phyloP scores from a whole-genome alignment of 1,284 basidiomycete species.

The Neonothopanus nambi region DNA sequence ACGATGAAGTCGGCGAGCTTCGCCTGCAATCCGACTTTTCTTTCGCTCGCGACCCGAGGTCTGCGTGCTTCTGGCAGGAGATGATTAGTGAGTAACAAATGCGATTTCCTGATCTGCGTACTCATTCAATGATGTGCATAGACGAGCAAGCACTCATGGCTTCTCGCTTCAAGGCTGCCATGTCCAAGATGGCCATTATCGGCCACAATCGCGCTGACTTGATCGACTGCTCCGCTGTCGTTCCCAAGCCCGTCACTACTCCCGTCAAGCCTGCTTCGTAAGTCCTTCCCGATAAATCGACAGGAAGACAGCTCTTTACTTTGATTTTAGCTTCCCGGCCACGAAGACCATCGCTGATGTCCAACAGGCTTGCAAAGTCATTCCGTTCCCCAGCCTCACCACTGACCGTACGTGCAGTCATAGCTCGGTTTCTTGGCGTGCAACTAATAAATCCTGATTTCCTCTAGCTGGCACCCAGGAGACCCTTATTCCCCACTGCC shows the following conservation, averaged over 20 bases:
- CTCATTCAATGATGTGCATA: too few relatives aligned
- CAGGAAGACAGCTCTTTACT: neutral
- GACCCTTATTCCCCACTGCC: conserved; percentile 8
- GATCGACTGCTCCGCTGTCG: conserved; percentile 30
- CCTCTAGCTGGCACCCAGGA: conserved; percentile 1
- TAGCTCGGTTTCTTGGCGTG: too few relatives aligned
- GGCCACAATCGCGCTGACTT: conserved; percentile 22
- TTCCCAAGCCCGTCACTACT: conserved; percentile 20
- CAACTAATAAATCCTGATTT: neutral
- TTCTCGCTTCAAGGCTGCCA: too few relatives aligned
- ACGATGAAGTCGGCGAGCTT: too few relatives aligned
- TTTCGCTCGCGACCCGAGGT: conserved; percentile 18
- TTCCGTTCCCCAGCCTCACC: conserved; percentile 11
- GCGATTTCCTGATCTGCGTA: neutral
- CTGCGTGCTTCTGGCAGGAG: conserved; percentile 37
- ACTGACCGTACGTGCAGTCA: conserved; percentile 3
- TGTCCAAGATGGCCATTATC: conserved; percentile 30
- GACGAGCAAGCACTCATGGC: too few relatives aligned
- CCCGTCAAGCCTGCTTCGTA: conserved; percentile 10
- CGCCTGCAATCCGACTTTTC: too few relatives aligned
- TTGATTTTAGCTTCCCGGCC: conserved; percentile 13
- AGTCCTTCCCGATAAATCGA: neutral
- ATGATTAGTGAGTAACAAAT: conserved; percentile 28
- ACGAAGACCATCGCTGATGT: conserved; percentile 22
- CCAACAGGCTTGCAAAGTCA: conserved; percentile 11